Evolutionary conservation across 202 grass and related monocot genomes (phyloP).

Genomic region (Schoenoplectus triqueter): DNA sequence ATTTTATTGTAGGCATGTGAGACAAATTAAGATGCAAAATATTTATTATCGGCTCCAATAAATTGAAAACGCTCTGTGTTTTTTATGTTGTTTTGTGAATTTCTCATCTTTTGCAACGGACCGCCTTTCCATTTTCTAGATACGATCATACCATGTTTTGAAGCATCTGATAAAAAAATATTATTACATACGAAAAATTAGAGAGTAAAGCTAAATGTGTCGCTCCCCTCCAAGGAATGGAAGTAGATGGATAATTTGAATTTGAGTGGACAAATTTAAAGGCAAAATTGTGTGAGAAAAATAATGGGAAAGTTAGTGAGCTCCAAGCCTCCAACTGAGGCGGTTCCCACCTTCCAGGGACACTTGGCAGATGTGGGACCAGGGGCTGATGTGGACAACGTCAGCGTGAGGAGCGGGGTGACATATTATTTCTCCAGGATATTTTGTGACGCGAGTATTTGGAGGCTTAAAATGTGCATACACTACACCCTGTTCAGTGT

Average conservation of each 20-base stretch:
- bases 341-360: not conserved
- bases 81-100: not conserved
- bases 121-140: not conserved
- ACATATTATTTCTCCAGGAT: not conserved
- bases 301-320: not conserved
- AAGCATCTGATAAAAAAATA: not conserved
- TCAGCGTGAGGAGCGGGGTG: slow-evolving; percentile 10
- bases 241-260: too few relatives aligned
- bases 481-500: not conserved
- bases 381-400: slow-evolving; percentile 10
- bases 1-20: slow-evolving; percentile 21
- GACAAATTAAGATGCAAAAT: not conserved
- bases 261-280: too few relatives aligned
- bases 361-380: not conserved
- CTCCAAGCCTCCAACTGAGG: not conserved
- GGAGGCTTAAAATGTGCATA: not conserved
- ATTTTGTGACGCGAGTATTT: not conserved
- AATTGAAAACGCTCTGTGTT: not conserved
- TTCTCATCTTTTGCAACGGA: not conserved
- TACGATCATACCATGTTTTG: not conserved
- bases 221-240: too few relatives aligned
- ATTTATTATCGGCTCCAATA: not conserved
- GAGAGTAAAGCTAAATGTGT: too few relatives aligned
- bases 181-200: not conserved
- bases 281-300: too few relatives aligned